A percentile compares a stretch with the other conserved stretches of the same genome.
phyloP scores from a whole-genome alignment of 306 rosid species.

The Rosa multiflora region DNA sequence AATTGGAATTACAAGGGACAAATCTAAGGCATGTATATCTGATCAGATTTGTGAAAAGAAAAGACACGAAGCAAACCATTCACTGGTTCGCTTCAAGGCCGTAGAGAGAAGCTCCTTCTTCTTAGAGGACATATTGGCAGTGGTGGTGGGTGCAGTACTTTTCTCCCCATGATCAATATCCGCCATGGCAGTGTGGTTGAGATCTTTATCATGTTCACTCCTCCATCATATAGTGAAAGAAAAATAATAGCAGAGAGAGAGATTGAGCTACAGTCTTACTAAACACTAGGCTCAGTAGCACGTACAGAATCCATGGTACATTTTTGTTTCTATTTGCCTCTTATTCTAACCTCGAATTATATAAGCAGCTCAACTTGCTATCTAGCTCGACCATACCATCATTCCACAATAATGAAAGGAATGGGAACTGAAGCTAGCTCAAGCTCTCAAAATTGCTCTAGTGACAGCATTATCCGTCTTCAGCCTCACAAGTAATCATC shows the following conservation, averaged over 20 bases:
- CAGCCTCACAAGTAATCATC: constrained; percentile 27
- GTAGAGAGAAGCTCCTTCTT: constrained; percentile 83
- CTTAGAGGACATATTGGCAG: constrained; percentile 54
- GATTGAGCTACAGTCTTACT: constrained; percentile 23
- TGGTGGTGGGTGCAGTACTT: constrained; percentile 37
- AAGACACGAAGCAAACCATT: constrained; percentile 57
- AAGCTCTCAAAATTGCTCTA: constrained; percentile 31
- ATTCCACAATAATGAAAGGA: constrained; percentile 28
- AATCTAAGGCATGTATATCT: not conserved
- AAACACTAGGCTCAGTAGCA: constrained; percentile 4
- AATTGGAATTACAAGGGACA: constrained; percentile 4
- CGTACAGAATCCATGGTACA: constrained; percentile 32
- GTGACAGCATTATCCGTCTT: constrained; percentile 17
- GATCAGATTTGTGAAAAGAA: constrained; percentile 15
- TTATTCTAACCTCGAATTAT: constrained; percentile 23
- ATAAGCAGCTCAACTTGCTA: constrained; percentile 27
- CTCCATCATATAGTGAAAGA: constrained; percentile 37
- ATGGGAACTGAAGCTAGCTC: constrained; percentile 24
- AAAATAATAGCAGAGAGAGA: constrained; percentile 26
- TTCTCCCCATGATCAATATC: constrained; percentile 45
- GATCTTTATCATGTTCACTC: constrained; percentile 30
- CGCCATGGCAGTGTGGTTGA: constrained; percentile 48
- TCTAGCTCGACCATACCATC: not conserved
- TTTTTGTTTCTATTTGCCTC: constrained; percentile 33
- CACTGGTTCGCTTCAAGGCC: constrained; percentile 91